Base-by-base conservation (phyloP, 2,329 filamentous ascomycete species). In the Emergomyces africanus region DNA sequence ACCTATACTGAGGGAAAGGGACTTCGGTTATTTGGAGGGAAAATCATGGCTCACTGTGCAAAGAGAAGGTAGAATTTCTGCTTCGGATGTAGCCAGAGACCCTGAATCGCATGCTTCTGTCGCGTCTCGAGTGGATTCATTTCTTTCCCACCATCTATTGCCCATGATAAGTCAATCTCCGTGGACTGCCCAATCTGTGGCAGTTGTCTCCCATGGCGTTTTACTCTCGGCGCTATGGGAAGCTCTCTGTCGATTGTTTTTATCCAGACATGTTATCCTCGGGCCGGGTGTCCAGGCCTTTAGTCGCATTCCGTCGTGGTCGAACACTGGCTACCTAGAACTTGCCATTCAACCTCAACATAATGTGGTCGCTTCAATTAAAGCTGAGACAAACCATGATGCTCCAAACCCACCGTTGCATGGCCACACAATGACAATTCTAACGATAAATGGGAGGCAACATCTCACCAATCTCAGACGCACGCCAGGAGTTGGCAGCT, bases 161-260 rank as follows among this genome's bases (percentile, higher is more conserved):
- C 85, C 85, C 10, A 61, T 87, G 3, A 60, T 86, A 18, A 63
- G 75, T 12, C 64, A 71, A 12, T 0, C 61, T 64, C 2, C 55
- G n/a, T n/a, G 63, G 6, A 60, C 66, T 10, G 70, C 77, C 12
- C 66, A 70, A 6, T 74, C 77, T 1, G 75, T 90, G 14, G 85
- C 83, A 1, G 74, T 95, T 15, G 87, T 95, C 3, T 87, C 90
- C 1, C 91, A 96, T 67, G 90, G 91, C 18, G 85, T 95, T 61
- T 83, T 95, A 46, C 79, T 96, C 2, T 83, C 83, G 1, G 79
- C 83, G 37, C 72, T 96, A 0, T 85, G 87, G 79, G 79, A 80
- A 59, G 77, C 79, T 14, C 70, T 95, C 15, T 74, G 86, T 8
- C 72, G 75, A 14, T 78, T 81, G 2, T 80, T 89, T 60, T 72